Evolutionary conservation across 345 rosid genomes (phyloP).

Genomic region (Syzygium oleosum): DNA sequence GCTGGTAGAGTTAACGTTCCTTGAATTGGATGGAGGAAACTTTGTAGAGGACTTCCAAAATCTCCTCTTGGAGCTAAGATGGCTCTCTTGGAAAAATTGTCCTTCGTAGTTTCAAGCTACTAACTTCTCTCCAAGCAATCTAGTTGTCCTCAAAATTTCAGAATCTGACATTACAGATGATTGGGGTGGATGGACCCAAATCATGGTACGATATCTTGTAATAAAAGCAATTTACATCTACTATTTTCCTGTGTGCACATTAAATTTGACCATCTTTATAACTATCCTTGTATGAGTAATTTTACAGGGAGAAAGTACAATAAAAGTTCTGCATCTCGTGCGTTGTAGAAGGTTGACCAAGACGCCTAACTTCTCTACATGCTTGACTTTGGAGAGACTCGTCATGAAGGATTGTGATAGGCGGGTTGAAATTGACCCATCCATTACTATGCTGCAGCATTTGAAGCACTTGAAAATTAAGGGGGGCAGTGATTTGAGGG

Average conservation of each 20-base stretch:
- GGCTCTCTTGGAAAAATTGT: constrained; percentile 1
- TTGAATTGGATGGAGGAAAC: background rate
- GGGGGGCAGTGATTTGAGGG: background rate
- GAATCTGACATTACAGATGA: background rate
- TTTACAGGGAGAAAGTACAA: background rate
- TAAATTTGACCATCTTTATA: no score
- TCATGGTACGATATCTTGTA: background rate
- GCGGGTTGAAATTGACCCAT: background rate
- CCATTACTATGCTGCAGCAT: background rate
- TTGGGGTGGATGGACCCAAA: constrained; percentile 2
- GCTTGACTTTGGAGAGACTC: background rate
- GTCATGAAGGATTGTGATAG: background rate
- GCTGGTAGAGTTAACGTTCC: background rate
- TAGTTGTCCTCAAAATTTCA: background rate
- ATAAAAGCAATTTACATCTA: background rate
- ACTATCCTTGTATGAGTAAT: background rate
- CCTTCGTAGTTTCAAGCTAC: background rate
- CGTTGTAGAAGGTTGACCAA: background rate
- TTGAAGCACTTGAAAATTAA: background rate
- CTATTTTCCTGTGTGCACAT: background rate
- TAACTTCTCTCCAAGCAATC: background rate
- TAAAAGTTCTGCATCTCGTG: background rate
- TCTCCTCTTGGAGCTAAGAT: background rate
- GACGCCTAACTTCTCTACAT: background rate
- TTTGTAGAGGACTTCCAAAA: background rate